phyloP scores from a whole-genome alignment of 2,329 filamentous ascomycete genomes.

The Cytospora piceicola region DNA sequence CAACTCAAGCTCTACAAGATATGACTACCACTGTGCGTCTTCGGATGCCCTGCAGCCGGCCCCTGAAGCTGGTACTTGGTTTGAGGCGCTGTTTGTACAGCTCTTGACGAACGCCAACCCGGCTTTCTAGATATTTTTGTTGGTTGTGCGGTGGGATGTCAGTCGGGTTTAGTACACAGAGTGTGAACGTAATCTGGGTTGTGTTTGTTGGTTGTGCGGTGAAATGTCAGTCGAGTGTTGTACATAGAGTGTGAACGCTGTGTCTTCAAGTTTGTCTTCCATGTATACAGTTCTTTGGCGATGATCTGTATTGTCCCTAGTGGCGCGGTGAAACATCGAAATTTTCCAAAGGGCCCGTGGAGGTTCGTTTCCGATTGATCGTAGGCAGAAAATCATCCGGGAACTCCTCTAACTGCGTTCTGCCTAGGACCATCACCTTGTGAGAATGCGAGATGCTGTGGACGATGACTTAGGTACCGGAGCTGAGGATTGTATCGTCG shows the following conservation, averaged over 20 bases:
- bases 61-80: constrained; percentile 72
- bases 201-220: background rate
- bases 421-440: no score
- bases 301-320: no score
- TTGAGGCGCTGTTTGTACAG: constrained; percentile 63
- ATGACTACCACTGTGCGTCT: constrained; percentile 58
- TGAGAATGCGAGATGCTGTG: no score
- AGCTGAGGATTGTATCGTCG: no score
- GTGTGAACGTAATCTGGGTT: background rate
- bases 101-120: constrained; percentile 60
- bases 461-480: no score
- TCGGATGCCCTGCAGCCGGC: constrained; percentile 62
- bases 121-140: constrained; percentile 43
- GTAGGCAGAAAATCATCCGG: no score
- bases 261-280: constrained; percentile 4
- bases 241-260: background rate
- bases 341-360: no score
- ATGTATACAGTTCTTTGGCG: constrained; percentile 29
- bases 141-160: background rate
- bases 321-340: no score
- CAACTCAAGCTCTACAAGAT: constrained; percentile 52
- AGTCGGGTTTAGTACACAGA: constrained; percentile 15
- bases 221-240: constrained; percentile 1
- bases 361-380: no score
- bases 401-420: no score